Base-by-base conservation (phyloP, 352 stramenopile species). In the Globisporangium sylvaticum region DNA sequence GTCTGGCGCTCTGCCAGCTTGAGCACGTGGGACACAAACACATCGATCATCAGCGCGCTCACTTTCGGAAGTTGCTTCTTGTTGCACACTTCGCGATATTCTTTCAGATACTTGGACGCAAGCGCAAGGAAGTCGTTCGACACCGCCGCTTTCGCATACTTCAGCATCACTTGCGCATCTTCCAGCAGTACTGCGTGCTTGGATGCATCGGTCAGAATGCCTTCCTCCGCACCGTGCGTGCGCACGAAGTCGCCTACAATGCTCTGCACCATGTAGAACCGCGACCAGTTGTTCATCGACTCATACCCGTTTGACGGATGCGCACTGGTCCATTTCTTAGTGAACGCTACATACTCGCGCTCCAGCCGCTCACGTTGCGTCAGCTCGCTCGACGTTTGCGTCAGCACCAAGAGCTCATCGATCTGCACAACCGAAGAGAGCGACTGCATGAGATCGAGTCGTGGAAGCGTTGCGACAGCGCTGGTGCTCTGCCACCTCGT, bases 11-110 rank as follows among this genome's bases (percentile, higher is more conserved):
- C 80, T 14, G 87, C 78, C 14, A 93, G 62, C 64, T 91, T 95
- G 32, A 91, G 76, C 22, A 95, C 79, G 32, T 95, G 87, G 1
- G 82, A 88, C 39, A 92, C 83, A 65, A 92, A 95, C 7, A 93
- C 84, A 18, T 92, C 76, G 14, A 93, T 77, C 87, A 95, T 95
- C 12, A 85, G 57, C 8, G 88, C 75, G 46, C 79, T 95, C 4
- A 93, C 70, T 62, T 93, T 95, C 2, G 87, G 81, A 0, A 95
- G 75, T 15, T 84, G 69, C 20, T 90, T 56, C 12, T 64, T 27
- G 31, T 90, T 92, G 68, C 87, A 95, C 10, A 90, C 57, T 58
- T 90, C 83, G 12, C 84, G 84, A 42, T 91, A 95, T 10, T 79
- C 82, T 54, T 91, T 93, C 31, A 95, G 67, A 59, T 91, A 84